Conservation (phyloP, 805 yeast genomes). For the Grigorovia transvaalensis region DNA sequence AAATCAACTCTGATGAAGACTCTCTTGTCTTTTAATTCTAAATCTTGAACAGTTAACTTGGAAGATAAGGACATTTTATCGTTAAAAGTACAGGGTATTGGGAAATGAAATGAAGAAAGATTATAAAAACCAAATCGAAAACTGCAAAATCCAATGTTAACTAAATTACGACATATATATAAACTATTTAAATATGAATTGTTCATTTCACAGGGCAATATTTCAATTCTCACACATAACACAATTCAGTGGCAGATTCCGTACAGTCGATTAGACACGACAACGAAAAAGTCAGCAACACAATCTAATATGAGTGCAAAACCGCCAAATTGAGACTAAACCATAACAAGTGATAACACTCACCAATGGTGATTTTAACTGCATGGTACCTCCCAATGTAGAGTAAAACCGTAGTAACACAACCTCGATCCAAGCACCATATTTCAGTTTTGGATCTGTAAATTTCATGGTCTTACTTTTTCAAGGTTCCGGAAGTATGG, state of each 20-base stretch:
- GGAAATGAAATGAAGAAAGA: neutral
- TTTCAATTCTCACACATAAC: neutral
- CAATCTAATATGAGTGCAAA: neutral
- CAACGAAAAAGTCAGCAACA: neutral
- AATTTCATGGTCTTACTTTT: neutral
- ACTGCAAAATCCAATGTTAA: neutral
- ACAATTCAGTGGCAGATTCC: neutral
- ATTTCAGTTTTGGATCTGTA: neutral
- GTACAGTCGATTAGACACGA: neutral
- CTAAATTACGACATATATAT: neutral
- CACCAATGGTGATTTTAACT: neutral
- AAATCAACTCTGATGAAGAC: slow-evolving; percentile 98
- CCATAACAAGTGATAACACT: too few species aligned
- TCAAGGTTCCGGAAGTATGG: neutral
- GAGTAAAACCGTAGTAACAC: neutral
- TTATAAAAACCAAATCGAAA: neutral
- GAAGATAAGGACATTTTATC: slow-evolving; percentile 76
- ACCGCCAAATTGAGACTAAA: neutral
- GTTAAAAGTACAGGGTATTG: neutral
- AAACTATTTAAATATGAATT: too few species aligned
- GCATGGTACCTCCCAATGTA: neutral
- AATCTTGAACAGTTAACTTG: slow-evolving; percentile 88
- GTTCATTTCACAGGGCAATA: neutral
- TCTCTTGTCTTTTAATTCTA: slow-evolving; percentile 78
- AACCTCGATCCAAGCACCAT: neutral